Evolutionary conservation across 257 asterid genomes (phyloP), one percentile per base, ranked within the genome.

Genomic region (Nicotiana noctiflora): DNA sequence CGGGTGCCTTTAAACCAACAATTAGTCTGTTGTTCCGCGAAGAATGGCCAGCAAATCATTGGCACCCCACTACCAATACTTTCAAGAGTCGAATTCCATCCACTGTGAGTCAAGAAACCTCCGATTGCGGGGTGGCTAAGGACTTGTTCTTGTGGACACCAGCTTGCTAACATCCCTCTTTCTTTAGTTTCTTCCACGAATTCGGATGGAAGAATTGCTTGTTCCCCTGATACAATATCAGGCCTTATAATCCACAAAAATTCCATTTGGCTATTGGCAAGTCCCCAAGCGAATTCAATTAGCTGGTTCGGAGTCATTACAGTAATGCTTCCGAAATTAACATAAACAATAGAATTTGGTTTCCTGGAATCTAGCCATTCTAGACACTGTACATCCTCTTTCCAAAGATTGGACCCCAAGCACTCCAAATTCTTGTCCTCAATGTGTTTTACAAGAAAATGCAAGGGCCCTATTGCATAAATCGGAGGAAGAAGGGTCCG

Each of bases 41-140:
- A 83, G 11, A 83, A 83, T 0, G 86, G 86, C 83, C 86, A 83
- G 14, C 86, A 83, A 8, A 83, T 25, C 86, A 83, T 72, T 18
- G 86, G 81, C 46, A 83, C 81, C 9, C 86, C 86, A 61, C 32
- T 57, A 1, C 63, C 32, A 0, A 83, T 32, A 55, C 86, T 83
- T 74, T 83, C 81, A 37, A 82, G 52, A 4, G 72, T 68, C 8
- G 85, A 82, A 49, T 82, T 82, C 85, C 85, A 82, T 21, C 83
- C 81, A 40, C 40, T 37, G 17, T 83, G 86, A 11, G 83, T 80
- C 70, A 79, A n/a, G 27, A 83, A 80, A 8, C 81, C 86, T 13
- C 79, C 72, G 4, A 80, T 32, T 2, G 86, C 70, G 0, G 81
- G 81, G 23, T 83, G 84, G 29, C 23, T 46, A 15, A 80, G 83